These are phyloP conservation scores for Bombardia bombarda DNA, from an alignment of 495 filamentous ascomycete species.

Conservation along the genomic window DNA sequence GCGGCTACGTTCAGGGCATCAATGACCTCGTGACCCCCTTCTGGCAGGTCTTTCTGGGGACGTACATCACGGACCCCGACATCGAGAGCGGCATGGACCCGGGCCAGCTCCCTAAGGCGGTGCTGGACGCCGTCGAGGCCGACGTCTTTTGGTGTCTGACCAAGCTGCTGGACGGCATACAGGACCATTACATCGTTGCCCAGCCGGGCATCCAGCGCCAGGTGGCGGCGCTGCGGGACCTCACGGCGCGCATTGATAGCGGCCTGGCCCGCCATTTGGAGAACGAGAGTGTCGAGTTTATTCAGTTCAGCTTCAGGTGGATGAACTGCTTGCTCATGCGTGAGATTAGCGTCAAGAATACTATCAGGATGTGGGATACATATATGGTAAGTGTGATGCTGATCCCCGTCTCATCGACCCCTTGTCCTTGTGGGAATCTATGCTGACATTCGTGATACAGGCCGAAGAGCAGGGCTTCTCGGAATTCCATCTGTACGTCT, in stretches of 20 bases:
- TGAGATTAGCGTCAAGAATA: constrained; percentile 91
- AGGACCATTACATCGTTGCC: constrained; percentile 97
- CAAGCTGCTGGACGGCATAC: constrained; percentile 92
- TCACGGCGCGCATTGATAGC: constrained; percentile 83
- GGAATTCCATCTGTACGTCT: constrained; percentile 95
- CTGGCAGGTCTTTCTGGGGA: constrained; percentile 92
- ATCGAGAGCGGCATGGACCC: constrained; percentile 94
- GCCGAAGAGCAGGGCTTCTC: constrained; percentile 98
- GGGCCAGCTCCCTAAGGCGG: constrained; percentile 80
- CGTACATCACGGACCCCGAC: constrained; percentile 88
- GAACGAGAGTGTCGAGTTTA: constrained; percentile 88
- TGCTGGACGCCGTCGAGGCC: constrained; percentile 94
- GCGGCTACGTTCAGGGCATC: constrained; percentile 96
- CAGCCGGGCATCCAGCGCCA: constrained; percentile 95
- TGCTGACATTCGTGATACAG: constrained; percentile 45
- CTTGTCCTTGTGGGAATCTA: too few relatives aligned
- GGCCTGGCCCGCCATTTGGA: constrained; percentile 81
- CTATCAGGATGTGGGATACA: constrained; percentile 98
- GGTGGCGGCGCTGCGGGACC: constrained; percentile 76
- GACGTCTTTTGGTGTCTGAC: constrained; percentile 98
- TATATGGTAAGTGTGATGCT: constrained; percentile 69
- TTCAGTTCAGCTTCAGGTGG: constrained; percentile 98
- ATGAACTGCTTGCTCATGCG: constrained; percentile 99
- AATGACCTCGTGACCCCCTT: constrained; percentile 97
- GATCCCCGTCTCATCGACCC: constrained; percentile 1